Evolutionary conservation across 495 filamentous ascomycete genomes (phyloP), one percentile per base, ranked within the genome.

Genomic region (Aspergillus diversus): DNA sequence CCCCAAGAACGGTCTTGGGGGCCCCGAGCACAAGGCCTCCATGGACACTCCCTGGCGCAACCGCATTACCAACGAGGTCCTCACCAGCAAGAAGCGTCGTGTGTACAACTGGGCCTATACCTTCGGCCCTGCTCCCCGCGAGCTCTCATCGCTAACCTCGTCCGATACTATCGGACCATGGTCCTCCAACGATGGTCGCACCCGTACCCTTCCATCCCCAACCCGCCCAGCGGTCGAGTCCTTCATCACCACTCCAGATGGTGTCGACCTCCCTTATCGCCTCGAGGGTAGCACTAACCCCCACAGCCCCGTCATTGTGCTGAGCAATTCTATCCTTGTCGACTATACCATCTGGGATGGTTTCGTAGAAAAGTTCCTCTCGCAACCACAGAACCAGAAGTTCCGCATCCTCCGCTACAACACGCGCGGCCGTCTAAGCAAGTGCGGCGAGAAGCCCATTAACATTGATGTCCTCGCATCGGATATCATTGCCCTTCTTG

Each of bases 271-370:
- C 15, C 86, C 87, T 6, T 93, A 90, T 73, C 82, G 87, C 9
- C 79, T 95, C n/a, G 89, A 92, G 70, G 91, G 91, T 35, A 87
- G 83, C 71, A 73, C 84, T 9, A 81, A 87, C 59, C 85, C 86
- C 0, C 64, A 81, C 12, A 88, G 89, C 1, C 90, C 90, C 0
- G 82, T 88, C 0, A 82, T 95, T 33, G 84, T 90, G 37, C 86
- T 91, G 59, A 83, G 80, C 73, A 93, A 93, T 79, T 90, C 87
- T 5, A 88, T 95, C 55, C 84, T 95, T 0, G 87, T 87, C 5
- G 83, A 85, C 11, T 81, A 84, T 66, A 80, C 81, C 75, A 93
- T 95, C 80, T 95, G 91, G 91, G 87, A 93, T 67, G 77, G 77
- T 15, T 87, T 93, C 66, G 75, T 92, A 12, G 75, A 79, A 17